These are phyloP conservation scores for Aspergillus fumigatiaffinis DNA, from an alignment of 2,329 filamentous ascomycete species.

Conservation along the genomic window DNA sequence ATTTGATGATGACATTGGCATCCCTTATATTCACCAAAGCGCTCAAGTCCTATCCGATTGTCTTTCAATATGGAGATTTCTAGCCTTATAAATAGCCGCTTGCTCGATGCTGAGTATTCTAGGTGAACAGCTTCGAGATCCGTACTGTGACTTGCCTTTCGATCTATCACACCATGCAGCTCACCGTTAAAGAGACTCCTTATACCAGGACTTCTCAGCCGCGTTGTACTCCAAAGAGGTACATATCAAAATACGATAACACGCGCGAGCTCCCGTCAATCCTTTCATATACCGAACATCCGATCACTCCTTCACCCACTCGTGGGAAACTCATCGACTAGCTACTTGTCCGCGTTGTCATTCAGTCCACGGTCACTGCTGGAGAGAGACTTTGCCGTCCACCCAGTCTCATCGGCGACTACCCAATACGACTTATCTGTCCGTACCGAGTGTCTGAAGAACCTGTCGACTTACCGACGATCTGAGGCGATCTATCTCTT, in stretches of 20 bases:
- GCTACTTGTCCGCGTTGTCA: slow-evolving; percentile 17
- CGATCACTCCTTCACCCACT: slow-evolving; percentile 21
- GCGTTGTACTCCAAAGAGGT: neutral
- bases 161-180: neutral
- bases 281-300: slow-evolving; percentile 17
- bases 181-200: neutral
- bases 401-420: neutral
- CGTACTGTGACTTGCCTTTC: neutral
- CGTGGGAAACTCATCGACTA: slow-evolving; percentile 13
- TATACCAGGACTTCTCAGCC: slow-evolving; percentile 2
- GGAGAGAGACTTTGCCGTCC: neutral
- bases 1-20: neutral
- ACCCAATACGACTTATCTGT: neutral
- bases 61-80: neutral
- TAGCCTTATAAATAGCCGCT: neutral
- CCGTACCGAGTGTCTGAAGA: neutral
- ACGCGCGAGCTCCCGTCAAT: slow-evolving; percentile 14
- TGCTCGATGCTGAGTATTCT: neutral
- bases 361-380: neutral
- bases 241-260: slow-evolving; percentile 6
- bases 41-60: neutral
- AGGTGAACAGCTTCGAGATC: neutral
- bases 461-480: neutral
- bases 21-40: neutral
- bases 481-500: neutral